Conservation (phyloP, 257 asterid species). For the Scutellaria minor region DNA sequence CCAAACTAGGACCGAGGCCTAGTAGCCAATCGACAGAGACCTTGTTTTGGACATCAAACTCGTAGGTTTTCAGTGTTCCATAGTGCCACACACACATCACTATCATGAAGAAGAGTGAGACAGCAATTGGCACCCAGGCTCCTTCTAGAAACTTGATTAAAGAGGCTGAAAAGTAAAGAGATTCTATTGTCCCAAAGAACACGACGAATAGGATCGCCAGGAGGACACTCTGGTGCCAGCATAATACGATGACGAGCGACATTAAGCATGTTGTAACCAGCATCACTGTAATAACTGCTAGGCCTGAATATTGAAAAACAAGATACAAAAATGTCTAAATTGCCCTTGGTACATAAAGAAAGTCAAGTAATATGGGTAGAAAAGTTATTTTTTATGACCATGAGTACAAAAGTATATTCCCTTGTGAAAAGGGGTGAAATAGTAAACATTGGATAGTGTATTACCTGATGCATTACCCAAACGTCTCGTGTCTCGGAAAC, state of each 20-base stretch:
- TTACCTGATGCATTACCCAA: slow-evolving; percentile 87
- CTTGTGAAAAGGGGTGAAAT: no score
- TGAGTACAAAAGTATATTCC: no score
- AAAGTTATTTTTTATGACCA: no score
- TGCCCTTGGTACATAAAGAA: no score
- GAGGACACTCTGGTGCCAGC: slow-evolving; percentile 70
- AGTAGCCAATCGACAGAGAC: slow-evolving; percentile 89
- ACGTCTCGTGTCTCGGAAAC: slow-evolving; percentile 76
- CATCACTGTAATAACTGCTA: slow-evolving; percentile 92
- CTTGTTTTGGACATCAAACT: slow-evolving; percentile 77
- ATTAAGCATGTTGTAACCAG: slow-evolving; percentile 88
- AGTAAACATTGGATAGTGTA: not conserved
- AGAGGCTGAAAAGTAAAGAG: slow-evolving; percentile 76
- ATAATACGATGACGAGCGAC: slow-evolving; percentile 87
- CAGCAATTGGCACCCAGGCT: slow-evolving; percentile 83
- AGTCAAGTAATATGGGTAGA: no score
- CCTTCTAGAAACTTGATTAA: slow-evolving; percentile 81
- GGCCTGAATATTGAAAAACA: slow-evolving; percentile 47
- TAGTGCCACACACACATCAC: slow-evolving; percentile 85
- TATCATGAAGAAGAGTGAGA: slow-evolving; percentile 63
- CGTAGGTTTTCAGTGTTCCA: slow-evolving; percentile 72
- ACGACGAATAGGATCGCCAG: slow-evolving; percentile 62
- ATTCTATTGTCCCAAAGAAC: slow-evolving; percentile 74
- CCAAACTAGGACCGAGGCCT: slow-evolving; percentile 68
- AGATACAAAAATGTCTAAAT: not conserved